These are phyloP conservation scores for Rhynchospora pubera DNA, from an alignment of 176 grass and related monocot species.

Conservation along the genomic window DNA sequence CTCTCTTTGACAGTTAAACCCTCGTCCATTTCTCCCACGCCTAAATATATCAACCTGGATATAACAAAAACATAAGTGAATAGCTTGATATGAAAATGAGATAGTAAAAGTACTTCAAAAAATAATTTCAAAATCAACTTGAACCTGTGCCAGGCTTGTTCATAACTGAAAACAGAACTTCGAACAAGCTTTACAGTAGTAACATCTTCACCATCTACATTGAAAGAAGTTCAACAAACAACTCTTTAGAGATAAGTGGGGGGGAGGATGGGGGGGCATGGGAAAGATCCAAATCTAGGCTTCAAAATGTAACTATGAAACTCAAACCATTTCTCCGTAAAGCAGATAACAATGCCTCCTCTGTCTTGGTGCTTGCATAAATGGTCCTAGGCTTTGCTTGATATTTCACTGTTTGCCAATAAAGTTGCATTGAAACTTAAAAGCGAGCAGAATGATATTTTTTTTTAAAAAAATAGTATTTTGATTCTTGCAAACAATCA, in stretches of 20 bases:
- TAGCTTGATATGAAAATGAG: constrained; percentile 19
- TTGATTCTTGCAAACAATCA: neutral
- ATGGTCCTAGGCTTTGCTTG: constrained; percentile 75
- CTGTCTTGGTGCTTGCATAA: constrained; percentile 92
- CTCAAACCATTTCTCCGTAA: constrained; percentile 79
- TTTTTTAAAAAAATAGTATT: neutral
- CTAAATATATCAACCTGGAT: constrained; percentile 88
- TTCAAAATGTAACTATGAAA: constrained; percentile 11
- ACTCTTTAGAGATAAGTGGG: constrained; percentile 5
- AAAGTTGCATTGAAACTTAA: neutral
- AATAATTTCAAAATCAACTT: constrained; percentile 13
- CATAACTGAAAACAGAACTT: constrained; percentile 93
- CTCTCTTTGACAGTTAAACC: constrained; percentile 45
- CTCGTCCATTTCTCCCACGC: constrained; percentile 53
- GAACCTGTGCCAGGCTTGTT: constrained; percentile 98
- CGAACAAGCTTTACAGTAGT: constrained; percentile 72
- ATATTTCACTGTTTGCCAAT: constrained; percentile 62
- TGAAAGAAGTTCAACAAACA: constrained; percentile 2
- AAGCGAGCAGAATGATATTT: constrained; percentile 24
- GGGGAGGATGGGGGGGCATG: no score
- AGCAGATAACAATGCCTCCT: constrained; percentile 71
- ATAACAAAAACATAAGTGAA: constrained; percentile 25
- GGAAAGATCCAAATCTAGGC: neutral
- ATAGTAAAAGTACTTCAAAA: neutral
- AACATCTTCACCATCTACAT: constrained; percentile 42